Conservation (phyloP, 805 yeast species). For the Pichia californica region DNA sequence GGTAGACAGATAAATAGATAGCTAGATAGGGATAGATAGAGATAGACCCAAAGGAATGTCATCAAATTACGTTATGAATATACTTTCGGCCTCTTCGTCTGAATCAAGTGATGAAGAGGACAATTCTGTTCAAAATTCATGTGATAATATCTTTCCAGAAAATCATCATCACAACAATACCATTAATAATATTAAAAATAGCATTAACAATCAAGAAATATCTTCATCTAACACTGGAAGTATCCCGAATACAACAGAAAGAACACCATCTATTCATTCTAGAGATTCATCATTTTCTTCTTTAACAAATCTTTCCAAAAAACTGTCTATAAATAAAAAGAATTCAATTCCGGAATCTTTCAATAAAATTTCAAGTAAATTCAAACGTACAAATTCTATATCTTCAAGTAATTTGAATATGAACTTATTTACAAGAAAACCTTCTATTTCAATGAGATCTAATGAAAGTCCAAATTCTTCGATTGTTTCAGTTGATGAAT, state of each 20-base stretch:
- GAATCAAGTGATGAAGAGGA: too few species aligned
- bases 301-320: background rate
- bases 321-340: background rate
- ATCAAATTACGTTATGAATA: too few species aligned
- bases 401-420: background rate
- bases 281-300: conserved; percentile 5
- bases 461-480: background rate
- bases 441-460: background rate
- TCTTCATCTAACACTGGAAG: too few species aligned
- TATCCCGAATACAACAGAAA: background rate
- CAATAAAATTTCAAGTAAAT: conserved; percentile 6
- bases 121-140: too few species aligned
- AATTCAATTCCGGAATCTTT: conserved; percentile 3
- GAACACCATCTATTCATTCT: background rate
- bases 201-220: too few species aligned
- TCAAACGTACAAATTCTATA: conserved; percentile 2
- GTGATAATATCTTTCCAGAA: too few species aligned
- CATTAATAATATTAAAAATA: too few species aligned
- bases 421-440: conserved; percentile 4
- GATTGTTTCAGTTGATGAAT: background rate
- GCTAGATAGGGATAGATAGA: too few species aligned
- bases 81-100: too few species aligned
- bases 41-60: too few species aligned
- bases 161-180: too few species aligned
- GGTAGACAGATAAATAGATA: too few species aligned